Evolutionary conservation across 352 stramenopile species (phyloP), one percentile per base, ranked within the genome.

Genomic region (Halophytophthora polymorphica): DNA sequence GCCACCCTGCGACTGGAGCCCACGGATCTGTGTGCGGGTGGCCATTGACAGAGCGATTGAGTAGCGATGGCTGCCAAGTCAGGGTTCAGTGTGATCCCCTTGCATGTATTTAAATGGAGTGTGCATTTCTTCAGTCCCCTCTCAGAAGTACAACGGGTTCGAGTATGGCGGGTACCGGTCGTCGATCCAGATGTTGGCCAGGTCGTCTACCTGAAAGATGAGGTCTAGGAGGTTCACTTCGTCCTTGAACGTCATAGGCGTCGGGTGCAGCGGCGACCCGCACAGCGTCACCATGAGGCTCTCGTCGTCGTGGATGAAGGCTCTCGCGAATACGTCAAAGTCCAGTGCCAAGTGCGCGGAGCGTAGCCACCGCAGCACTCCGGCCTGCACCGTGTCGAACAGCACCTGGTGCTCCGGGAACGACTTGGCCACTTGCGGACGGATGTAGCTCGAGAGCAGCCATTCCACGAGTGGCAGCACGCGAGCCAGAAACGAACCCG

Each of bases 141-240:
- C 10, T 76, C 38, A 83, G 33, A 85, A 88, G 58, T 88, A 85
- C 29, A 90, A 51, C 15, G 73, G 76, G 29, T 86, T 90, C 23
- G 75, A 70, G 46, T 88, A 90, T 3, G 71, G 77, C 10, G 73
- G 81, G 50, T 87, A 86, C 14, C 69, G 62, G 28, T 83, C 71
- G 46, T 90, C 77, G 48, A 90, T 84, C 74, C 77, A 88, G 50
- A 84, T 76, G 36, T 86, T 89, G 25, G 83, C 54, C 25, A 90
- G 50, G 44, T 88, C 77, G 50, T 93, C 79, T 22, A 77, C 58
- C 18, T 90, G 71, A 33, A 88, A 47, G 22, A 90, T 76, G 37
- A 87, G 61, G 22, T 77, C 65, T 6, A 88, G 50, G 28, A 89
- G 44, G 1, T 77, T 58, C 21, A 87, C 48, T 33, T 88, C 71